These are phyloP conservation scores for Yamadazyma kanchanaburiensis DNA, from an alignment of 1,139 yeast species.

Conservation along the genomic window DNA sequence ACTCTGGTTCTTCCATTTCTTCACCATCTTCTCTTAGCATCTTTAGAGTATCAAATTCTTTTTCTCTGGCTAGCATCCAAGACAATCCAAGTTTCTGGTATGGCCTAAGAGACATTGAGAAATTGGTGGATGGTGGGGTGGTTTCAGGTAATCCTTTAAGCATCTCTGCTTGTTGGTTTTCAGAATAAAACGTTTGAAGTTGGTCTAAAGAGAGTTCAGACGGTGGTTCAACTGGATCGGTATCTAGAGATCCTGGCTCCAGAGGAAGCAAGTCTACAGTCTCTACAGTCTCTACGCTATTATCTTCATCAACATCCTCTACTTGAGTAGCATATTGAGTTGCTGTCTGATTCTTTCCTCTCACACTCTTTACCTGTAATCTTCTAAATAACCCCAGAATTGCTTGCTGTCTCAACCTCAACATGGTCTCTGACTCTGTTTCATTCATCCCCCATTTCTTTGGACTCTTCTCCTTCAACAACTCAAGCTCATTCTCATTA, in stretches of 20 bases:
- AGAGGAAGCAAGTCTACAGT: slow-evolving; percentile 3
- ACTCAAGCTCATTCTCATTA: slow-evolving; percentile 10
- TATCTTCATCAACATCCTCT: slow-evolving; percentile 1
- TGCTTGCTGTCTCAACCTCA: slow-evolving; percentile 56
- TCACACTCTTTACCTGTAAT: slow-evolving; percentile 24
- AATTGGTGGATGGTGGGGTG: slow-evolving; percentile 57
- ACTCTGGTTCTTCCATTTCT: slow-evolving; percentile 21
- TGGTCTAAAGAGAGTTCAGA: slow-evolving; percentile 66
- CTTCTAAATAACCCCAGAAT: slow-evolving; percentile 54
- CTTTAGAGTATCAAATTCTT: slow-evolving; percentile 44
- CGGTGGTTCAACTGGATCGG: slow-evolving; percentile 12
- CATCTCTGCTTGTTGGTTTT: slow-evolving; percentile 55
- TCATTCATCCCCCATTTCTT: slow-evolving; percentile 36
- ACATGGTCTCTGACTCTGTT: slow-evolving; percentile 50
- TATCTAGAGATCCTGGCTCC: slow-evolving; percentile 6
- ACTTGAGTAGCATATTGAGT: slow-evolving; percentile 8
- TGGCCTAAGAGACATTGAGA: slow-evolving; percentile 54
- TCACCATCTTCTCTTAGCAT: slow-evolving; percentile 24
- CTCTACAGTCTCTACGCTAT: slow-evolving; percentile 1
- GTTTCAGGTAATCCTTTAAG: slow-evolving; percentile 57
- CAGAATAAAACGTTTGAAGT: slow-evolving; percentile 67
- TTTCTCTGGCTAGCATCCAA: slow-evolving; percentile 76
- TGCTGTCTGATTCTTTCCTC: slow-evolving; percentile 5
- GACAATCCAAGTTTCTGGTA: slow-evolving; percentile 81
- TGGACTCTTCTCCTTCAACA: slow-evolving; percentile 7